These are phyloP conservation scores for Talaromyces stipitatus DNA, from an alignment of 495 filamentous ascomycete species.

Conservation along the genomic window DNA sequence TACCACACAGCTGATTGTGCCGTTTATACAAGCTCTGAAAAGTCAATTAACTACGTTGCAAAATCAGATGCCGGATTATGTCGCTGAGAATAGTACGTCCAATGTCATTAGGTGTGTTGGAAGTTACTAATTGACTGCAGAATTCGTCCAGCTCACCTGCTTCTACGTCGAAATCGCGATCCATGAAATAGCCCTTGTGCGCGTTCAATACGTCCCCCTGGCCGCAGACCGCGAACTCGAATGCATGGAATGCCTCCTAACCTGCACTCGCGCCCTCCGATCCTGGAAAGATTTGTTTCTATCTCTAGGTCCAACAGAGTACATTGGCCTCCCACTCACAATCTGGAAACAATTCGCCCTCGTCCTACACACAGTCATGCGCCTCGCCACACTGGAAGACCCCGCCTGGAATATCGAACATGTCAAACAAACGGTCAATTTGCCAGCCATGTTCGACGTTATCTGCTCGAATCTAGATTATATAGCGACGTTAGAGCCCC, in stretches of 20 bases:
- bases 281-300: conserved; percentile 18
- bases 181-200: conserved; percentile 15
- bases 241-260: conserved; percentile 8
- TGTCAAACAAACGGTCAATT: conserved; percentile 19
- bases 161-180: background rate
- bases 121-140: background rate
- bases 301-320: conserved; percentile 14
- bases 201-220: conserved; percentile 21
- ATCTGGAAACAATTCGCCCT: conserved; percentile 15
- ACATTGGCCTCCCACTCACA: conserved; percentile 11
- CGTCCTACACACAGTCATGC: conserved; percentile 16
- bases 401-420: conserved; percentile 24
- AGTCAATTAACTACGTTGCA: conserved; percentile 23
- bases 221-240: conserved; percentile 7
- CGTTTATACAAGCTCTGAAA: conserved; percentile 31
- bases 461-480: conserved; percentile 13
- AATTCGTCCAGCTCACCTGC: background rate
- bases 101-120: background rate
- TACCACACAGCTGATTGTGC: conserved; percentile 13
- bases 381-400: conserved; percentile 23
- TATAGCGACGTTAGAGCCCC: background rate
- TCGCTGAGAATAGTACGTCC: conserved; percentile 24
- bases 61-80: conserved; percentile 15
- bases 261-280: conserved; percentile 15
- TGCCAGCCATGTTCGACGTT: conserved; percentile 20